phyloP scores from a whole-genome alignment of 495 filamentous ascomycete species.

The Tuber microsphaerosporum region DNA sequence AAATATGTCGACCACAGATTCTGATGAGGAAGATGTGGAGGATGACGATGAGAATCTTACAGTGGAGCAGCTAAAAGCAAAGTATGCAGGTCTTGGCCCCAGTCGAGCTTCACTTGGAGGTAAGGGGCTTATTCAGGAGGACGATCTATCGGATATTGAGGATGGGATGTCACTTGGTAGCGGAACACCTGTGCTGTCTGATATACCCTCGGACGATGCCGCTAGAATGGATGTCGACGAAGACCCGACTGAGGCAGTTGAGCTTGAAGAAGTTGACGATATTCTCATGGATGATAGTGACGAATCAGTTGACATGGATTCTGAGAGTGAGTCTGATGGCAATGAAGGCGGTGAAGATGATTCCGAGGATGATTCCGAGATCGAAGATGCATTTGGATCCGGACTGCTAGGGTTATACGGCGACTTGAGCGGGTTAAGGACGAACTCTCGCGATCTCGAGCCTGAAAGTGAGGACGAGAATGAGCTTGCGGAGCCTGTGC shows the following conservation, averaged over 20 bases:
- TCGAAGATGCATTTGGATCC: slow-evolving; percentile 49
- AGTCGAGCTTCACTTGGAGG: slow-evolving; percentile 12
- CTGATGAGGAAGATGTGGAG: slow-evolving; percentile 48
- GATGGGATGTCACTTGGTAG: not conserved
- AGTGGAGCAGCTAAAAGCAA: slow-evolving; percentile 66
- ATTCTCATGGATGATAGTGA: slow-evolving; percentile 66
- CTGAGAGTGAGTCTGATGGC: slow-evolving; percentile 49
- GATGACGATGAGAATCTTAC: slow-evolving; percentile 64
- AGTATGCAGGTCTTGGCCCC: slow-evolving; percentile 60
- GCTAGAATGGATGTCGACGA: slow-evolving; percentile 35
- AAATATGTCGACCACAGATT: slow-evolving; percentile 48
- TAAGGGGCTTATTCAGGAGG: slow-evolving; percentile 22
- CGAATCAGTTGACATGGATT: slow-evolving; percentile 82
- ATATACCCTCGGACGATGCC: slow-evolving; percentile 10
- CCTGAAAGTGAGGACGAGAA: slow-evolving; percentile 34
- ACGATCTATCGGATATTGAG: slow-evolving; percentile 27
- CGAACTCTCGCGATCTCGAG: slow-evolving; percentile 43
- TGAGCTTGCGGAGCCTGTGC: slow-evolving; percentile 9
- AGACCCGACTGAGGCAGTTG: slow-evolving; percentile 41
- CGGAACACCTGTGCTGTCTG: slow-evolving; percentile 13
- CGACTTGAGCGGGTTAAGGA: slow-evolving; percentile 23
- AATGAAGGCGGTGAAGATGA: slow-evolving; percentile 48
- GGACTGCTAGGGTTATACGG: slow-evolving; percentile 64
- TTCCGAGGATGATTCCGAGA: slow-evolving; percentile 45
- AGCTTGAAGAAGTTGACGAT: slow-evolving; percentile 61